phyloP scores from a whole-genome alignment of 441 rosid genomes.

The Aquilaria agallochum region DNA sequence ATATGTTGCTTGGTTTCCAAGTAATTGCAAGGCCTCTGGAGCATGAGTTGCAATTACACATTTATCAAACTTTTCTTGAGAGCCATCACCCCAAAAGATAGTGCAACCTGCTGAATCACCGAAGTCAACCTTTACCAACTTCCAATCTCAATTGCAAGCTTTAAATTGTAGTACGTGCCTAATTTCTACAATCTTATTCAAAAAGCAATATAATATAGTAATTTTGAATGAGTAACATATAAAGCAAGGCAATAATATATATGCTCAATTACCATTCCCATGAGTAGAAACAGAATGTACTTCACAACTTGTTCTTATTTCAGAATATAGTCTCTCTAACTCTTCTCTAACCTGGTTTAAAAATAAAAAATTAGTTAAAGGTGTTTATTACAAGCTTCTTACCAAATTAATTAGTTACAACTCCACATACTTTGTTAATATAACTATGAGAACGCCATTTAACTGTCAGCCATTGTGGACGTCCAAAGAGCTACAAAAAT shows the following conservation, averaged over 20 bases:
- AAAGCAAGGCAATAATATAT: too few relatives aligned
- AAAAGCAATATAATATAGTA: too few relatives aligned
- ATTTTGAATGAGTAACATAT: too few relatives aligned
- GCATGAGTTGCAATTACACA: constrained; percentile 72
- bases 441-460: constrained; percentile 59
- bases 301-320: constrained; percentile 51
- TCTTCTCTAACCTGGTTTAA: constrained; percentile 48
- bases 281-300: constrained; percentile 46
- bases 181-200: too few relatives aligned
- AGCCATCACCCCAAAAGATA: constrained; percentile 44
- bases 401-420: background rate
- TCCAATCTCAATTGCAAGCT: too few relatives aligned
- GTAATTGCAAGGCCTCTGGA: constrained; percentile 65
- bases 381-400: background rate
- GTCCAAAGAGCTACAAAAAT: constrained; percentile 59
- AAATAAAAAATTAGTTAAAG: background rate
- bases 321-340: constrained; percentile 65
- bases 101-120: constrained; percentile 33
- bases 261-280: constrained; percentile 30
- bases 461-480: constrained; percentile 90
- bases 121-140: too few relatives aligned
- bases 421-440: constrained; percentile 51
- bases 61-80: constrained; percentile 36
- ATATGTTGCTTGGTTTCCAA: constrained; percentile 65
- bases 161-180: too few relatives aligned